A percentile compares a stretch with the other conserved stretches of the same genome.
Evolutionary conservation across 805 yeast species (phyloP).

Genomic region (baker's yeast (Saccharomyces cerevisiae)): DNA sequence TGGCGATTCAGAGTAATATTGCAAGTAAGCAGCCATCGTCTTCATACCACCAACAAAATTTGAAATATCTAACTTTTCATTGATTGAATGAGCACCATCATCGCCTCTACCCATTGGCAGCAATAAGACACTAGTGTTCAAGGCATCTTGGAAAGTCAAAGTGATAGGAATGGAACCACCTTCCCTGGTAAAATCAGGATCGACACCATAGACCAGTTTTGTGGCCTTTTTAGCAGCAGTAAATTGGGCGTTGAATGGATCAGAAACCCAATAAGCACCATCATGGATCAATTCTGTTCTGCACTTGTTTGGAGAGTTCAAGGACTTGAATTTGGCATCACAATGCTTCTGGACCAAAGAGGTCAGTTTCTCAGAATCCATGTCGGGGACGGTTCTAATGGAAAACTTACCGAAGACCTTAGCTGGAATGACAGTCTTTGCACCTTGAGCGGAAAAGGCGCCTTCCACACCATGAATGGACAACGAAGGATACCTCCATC

Average conservation of each 20-base stretch:
- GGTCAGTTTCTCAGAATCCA: constrained; percentile 71
- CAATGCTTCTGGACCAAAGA: constrained; percentile 67
- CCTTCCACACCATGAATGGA: constrained; percentile 97
- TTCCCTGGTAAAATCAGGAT: constrained; percentile 96
- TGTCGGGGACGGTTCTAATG: constrained; percentile 94
- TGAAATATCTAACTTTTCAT: constrained; percentile 82
- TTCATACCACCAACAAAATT: constrained; percentile 92
- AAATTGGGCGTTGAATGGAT: constrained; percentile 87
- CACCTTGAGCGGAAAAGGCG: constrained; percentile 90
- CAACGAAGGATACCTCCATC: constrained; percentile 98
- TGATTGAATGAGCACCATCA: constrained; percentile 97
- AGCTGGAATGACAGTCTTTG: constrained; percentile 96
- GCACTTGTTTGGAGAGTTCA: constrained; percentile 70
- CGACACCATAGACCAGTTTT: constrained; percentile 85
- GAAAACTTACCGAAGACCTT: constrained; percentile 91
- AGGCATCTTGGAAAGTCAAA: constrained; percentile 78
- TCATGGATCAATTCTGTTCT: constrained; percentile 77
- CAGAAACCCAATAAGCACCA: constrained; percentile 93
- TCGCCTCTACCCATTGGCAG: constrained; percentile 98
- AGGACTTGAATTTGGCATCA: constrained; percentile 51
- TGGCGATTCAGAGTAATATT: constrained; percentile 54
- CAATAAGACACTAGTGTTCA: constrained; percentile 77
- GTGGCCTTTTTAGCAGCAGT: constrained; percentile 94
- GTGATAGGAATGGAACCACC: constrained; percentile 99
- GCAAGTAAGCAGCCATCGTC: constrained; percentile 87